phyloP scores from a whole-genome alignment of 164 flowering plant genomes.

The Stephania cephalantha region DNA sequence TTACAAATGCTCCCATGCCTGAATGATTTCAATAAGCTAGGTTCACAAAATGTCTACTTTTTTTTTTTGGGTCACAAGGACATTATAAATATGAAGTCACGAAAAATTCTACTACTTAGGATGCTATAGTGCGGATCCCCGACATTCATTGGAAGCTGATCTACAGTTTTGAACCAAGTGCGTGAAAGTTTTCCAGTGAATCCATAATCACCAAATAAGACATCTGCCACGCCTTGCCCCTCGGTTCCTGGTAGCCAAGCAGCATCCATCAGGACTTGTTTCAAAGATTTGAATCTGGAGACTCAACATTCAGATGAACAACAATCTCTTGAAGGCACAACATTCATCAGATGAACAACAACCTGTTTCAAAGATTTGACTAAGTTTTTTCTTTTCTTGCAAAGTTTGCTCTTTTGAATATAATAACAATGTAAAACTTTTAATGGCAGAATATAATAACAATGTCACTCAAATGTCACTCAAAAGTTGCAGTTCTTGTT shows the following conservation, averaged over 20 bases:
- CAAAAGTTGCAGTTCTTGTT: too few relatives aligned
- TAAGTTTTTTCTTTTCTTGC: too few relatives aligned
- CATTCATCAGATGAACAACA: too few relatives aligned
- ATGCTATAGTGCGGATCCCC: constrained; percentile 37
- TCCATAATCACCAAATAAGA: constrained; percentile 39
- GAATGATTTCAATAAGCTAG: not conserved
- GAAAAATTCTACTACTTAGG: not conserved
- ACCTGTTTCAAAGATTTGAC: too few relatives aligned
- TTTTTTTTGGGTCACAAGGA: not conserved
- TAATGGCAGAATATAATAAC: too few relatives aligned
- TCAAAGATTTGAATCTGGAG: too few relatives aligned
- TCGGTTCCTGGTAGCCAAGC: constrained; percentile 53
- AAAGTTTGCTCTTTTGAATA: too few relatives aligned
- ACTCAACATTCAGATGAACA: too few relatives aligned
- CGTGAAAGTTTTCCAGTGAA: constrained; percentile 38
- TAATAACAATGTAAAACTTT: too few relatives aligned
- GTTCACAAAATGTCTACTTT: not conserved
- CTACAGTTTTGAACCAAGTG: constrained; percentile 43
- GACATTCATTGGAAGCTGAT: constrained; percentile 41
- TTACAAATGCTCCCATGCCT: not conserved
- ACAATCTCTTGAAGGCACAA: too few relatives aligned
- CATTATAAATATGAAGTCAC: not conserved
- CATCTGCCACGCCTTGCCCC: constrained; percentile 50
- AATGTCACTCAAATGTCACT: too few relatives aligned
- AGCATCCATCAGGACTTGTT: constrained; percentile 32